Conservation (phyloP, 2,329 filamentous ascomycete species). For the Clarireedia monteithiana region DNA sequence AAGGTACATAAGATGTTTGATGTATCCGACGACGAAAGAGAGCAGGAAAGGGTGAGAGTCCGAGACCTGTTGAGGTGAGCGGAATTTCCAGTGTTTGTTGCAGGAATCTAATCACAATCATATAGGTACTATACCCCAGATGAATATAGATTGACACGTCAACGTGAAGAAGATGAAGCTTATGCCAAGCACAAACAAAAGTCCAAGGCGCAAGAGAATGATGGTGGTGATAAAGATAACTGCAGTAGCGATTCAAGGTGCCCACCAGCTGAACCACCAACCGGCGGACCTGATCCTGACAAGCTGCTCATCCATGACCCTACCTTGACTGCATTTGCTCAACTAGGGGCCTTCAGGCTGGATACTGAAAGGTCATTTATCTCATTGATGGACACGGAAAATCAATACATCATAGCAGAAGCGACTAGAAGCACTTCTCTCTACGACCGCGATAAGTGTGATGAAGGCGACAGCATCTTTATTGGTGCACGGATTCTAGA, state of each 20-base stretch:
- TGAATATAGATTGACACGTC: background rate
- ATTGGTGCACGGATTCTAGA: constrained; percentile 15
- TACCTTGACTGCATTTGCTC: constrained; percentile 36
- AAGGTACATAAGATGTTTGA: background rate
- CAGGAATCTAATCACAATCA: too few relatives aligned
- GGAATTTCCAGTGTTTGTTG: background rate
- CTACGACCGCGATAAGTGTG: background rate
- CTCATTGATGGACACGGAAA: constrained; percentile 26
- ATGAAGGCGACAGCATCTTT: constrained; percentile 16
- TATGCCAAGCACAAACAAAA: background rate
- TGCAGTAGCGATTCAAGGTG: background rate
- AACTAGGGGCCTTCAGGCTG: constrained; percentile 40
- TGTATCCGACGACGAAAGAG: background rate
- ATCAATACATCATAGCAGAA: constrained; percentile 23
- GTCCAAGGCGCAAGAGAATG: background rate
- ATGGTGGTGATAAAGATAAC: background rate
- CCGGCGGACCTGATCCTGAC: background rate
- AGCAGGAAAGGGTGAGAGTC: constrained; percentile 4
- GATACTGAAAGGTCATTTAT: constrained; percentile 39
- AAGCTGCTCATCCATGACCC: constrained; percentile 28
- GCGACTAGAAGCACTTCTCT: constrained; percentile 18
- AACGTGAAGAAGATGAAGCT: background rate
- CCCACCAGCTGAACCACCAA: background rate
- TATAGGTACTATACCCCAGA: constrained; percentile 11
- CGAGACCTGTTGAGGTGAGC: constrained; percentile 6